Percentiles rank a stretch among this genome's conserved stretches.
phyloP scores from a whole-genome alignment of 148 eudicot genomes.

The Silene uniflora region DNA sequence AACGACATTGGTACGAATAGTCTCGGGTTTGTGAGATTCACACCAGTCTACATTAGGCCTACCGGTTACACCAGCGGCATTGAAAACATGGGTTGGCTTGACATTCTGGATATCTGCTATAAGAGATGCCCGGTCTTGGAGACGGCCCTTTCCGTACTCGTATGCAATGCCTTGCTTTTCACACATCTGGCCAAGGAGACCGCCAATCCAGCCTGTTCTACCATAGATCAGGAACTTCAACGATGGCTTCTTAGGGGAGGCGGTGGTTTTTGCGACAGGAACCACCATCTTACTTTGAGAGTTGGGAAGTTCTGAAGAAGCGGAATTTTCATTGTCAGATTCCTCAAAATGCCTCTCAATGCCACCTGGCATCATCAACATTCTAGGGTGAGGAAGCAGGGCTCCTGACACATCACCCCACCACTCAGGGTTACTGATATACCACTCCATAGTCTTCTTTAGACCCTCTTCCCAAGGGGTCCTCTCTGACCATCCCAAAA shows the following conservation, averaged over 20 bases:
- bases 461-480: slow-evolving; percentile 64
- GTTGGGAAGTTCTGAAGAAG: slow-evolving; percentile 30
- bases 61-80: slow-evolving; percentile 73
- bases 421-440: slow-evolving; percentile 48
- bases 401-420: slow-evolving; percentile 84
- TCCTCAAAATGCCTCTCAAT: slow-evolving; percentile 56
- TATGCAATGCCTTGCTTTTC: slow-evolving; percentile 61
- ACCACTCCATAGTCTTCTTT: slow-evolving; percentile 63
- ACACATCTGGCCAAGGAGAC: slow-evolving; percentile 59
- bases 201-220: slow-evolving; percentile 69
- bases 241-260: slow-evolving; percentile 30
- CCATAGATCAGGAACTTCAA: slow-evolving; percentile 63
- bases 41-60: slow-evolving; percentile 83
- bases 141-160: slow-evolving; percentile 68
- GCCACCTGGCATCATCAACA: slow-evolving; percentile 64
- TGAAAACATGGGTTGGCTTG: slow-evolving; percentile 69
- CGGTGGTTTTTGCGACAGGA: slow-evolving; percentile 25
- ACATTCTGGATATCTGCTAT: slow-evolving; percentile 48
- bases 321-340: slow-evolving; percentile 40
- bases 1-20: slow-evolving; percentile 56
- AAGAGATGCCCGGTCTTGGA: slow-evolving; percentile 48
- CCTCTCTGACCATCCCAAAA: slow-evolving; percentile 55
- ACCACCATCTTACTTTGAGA: slow-evolving; percentile 35
- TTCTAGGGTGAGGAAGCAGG: slow-evolving; percentile 19
- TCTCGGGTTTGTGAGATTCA: slow-evolving; percentile 59